Base-by-base conservation (phyloP, 305 asterid species). In the Solanum hybrid region DNA sequence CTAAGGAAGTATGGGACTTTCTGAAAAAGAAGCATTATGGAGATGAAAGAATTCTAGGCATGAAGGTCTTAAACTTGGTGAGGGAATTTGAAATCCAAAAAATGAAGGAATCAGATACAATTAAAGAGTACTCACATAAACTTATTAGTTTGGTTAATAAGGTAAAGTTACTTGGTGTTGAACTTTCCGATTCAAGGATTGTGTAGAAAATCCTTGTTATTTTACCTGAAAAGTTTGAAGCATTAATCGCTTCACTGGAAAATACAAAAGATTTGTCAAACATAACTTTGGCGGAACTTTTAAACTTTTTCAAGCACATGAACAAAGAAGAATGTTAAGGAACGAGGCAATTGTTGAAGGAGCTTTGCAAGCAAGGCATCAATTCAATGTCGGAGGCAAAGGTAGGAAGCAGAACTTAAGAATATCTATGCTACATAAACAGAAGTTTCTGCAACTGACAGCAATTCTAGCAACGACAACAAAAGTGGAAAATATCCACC, bases 231-330 rank as follows among this genome's bases (percentile, higher is more conserved):
- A 77, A 9, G 2, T 77, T 77, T 77, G 27, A 34, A 34, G 29
- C 27, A 4, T 4, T 2, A 34, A 77, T 34, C 4, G 29, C 15
- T 77, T 77, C 8, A 19, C 10, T 34, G 27, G 5, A 77, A 77
- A 19, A 77, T 22, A 87, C 86, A 4, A 85, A 86, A 38, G 86
- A 90, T 66, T 3, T 85, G 40, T 90, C 90, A n/a, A 85, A 37
- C 0, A 90, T 88, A 22, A 37, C 71, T 11, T 86, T 90, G 85
- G 32, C 3, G 1, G 71, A 77, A 34, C 15, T 34, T 77, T 77
- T 17, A 4, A 77, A 77, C 45, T 19, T 38, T 6, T 17, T 8
- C 1, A 73, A 73, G 37, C 6, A 31, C 12, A 14, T 15, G 37
- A 76, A 8, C 40, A 32, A 76, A 19, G 8, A 77, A 9, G 4